phyloP scores from a whole-genome alignment of 768 basidiomycete genomes.

The Gloeostereum incarnatum region DNA sequence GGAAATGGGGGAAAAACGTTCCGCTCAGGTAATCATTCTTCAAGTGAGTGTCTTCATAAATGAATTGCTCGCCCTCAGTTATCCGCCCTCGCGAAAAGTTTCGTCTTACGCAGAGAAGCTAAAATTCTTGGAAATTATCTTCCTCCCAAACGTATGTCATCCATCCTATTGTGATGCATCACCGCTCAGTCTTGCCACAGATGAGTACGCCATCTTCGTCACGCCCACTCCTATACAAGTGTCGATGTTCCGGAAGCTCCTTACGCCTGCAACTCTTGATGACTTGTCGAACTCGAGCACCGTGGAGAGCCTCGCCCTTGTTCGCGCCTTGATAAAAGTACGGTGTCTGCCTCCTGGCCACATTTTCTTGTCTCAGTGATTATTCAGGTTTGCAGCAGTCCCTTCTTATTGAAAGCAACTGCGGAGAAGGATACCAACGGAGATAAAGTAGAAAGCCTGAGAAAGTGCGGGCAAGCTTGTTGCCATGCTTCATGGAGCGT shows the following conservation, averaged over 20 bases:
- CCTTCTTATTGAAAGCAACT: constrained; percentile 76
- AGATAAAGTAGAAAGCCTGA: too few species aligned
- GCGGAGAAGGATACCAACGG: constrained; percentile 54
- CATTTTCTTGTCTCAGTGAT: too few species aligned
- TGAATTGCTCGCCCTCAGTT: constrained; percentile 34
- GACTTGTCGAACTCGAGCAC: constrained; percentile 62
- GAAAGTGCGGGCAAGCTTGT: too few species aligned
- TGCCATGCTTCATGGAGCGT: constrained; percentile 30
- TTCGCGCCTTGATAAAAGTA: constrained; percentile 81
- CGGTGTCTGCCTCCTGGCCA: too few species aligned
- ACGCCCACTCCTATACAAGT: constrained; percentile 81
- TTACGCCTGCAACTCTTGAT: constrained; percentile 63
- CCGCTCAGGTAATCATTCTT: constrained; percentile 47
- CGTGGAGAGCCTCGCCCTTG: constrained; percentile 70
- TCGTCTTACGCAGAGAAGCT: constrained; percentile 86
- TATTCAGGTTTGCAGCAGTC: constrained; percentile 91
- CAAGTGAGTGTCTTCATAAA: not conserved
- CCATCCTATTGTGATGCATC: constrained; percentile 1
- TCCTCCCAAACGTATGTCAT: constrained; percentile 77
- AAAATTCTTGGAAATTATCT: constrained; percentile 73
- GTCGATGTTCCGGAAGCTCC: constrained; percentile 66
- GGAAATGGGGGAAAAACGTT: constrained; percentile 70
- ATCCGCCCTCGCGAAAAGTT: constrained; percentile 66
- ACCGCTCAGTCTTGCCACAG: constrained; percentile 26
- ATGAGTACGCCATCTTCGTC: constrained; percentile 98